phyloP scores from a whole-genome alignment of 2,329 filamentous ascomycete genomes.

The Microcera coccophila region DNA sequence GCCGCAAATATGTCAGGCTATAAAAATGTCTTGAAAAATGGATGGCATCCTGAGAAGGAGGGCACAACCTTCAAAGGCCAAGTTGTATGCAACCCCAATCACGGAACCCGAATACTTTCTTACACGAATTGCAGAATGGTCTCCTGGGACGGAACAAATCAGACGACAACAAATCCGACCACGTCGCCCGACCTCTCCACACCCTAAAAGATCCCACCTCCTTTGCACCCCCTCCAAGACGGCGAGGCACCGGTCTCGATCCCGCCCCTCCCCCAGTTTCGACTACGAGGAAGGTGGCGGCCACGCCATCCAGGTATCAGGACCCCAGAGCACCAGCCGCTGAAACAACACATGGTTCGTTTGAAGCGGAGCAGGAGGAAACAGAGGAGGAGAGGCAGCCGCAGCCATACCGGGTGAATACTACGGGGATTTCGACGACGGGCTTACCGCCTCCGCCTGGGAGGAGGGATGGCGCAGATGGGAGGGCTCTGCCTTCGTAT shows the following conservation, averaged over 20 bases:
- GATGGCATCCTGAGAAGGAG: slow-evolving; percentile 49
- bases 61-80: slow-evolving; percentile 40
- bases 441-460: slow-evolving; percentile 68
- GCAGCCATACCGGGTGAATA: slow-evolving; percentile 65
- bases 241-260: slow-evolving; percentile 35
- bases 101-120: slow-evolving; percentile 1
- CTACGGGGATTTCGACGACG: slow-evolving; percentile 65
- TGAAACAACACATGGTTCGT: slow-evolving; percentile 7
- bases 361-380: slow-evolving; percentile 12
- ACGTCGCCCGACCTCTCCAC: slow-evolving; percentile 58
- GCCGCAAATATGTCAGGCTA: not conserved
- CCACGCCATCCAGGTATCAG: slow-evolving; percentile 33
- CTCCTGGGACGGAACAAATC: slow-evolving; percentile 42
- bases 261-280: slow-evolving; percentile 24
- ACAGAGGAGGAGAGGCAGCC: slow-evolving; percentile 41
- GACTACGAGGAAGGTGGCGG: slow-evolving; percentile 25
- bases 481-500: slow-evolving; percentile 30
- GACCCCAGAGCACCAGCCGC: slow-evolving; percentile 24
- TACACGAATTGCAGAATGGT: slow-evolving; percentile 37
- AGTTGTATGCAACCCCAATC: slow-evolving; percentile 36
- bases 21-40: slow-evolving; percentile 37
- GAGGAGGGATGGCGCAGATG: slow-evolving; percentile 43
- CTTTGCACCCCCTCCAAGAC: slow-evolving; percentile 79
- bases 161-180: slow-evolving; percentile 28
- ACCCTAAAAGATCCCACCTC: slow-evolving; percentile 69